phyloP scores from a whole-genome alignment of 441 rosid species.

The Mallotus repandus region DNA sequence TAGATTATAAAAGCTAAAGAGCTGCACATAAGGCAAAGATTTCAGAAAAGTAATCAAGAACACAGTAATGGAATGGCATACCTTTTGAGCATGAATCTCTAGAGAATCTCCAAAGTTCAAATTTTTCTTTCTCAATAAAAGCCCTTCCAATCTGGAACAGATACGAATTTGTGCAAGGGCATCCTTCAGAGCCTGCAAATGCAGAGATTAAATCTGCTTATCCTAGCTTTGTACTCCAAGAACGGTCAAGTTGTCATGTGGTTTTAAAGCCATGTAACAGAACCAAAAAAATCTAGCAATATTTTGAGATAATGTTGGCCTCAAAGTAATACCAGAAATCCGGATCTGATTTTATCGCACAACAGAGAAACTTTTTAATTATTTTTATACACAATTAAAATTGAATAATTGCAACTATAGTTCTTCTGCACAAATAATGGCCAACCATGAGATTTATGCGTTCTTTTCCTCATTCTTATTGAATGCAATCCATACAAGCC shows the following conservation, averaged over 20 bases:
- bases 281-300: slow-evolving; percentile 2
- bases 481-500: neutral
- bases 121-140: slow-evolving; percentile 64
- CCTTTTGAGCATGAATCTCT: slow-evolving; percentile 94
- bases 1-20: slow-evolving; percentile 21
- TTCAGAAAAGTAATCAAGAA: slow-evolving; percentile 12
- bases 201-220: slow-evolving; percentile 19
- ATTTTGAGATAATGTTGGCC: neutral
- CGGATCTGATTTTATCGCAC: neutral
- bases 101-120: slow-evolving; percentile 77
- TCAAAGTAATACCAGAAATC: neutral
- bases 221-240: slow-evolving; percentile 6
- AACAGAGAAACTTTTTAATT: neutral
- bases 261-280: slow-evolving; percentile 2
- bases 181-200: slow-evolving; percentile 69
- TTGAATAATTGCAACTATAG: neutral
- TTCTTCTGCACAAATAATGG: neutral
- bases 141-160: slow-evolving; percentile 81
- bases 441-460: neutral
- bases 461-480: slow-evolving; percentile 9
- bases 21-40: slow-evolving; percentile 15
- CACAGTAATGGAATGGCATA: slow-evolving; percentile 26
- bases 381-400: neutral
- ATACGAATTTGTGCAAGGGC: slow-evolving; percentile 73
- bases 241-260: neutral